Conservation (phyloP, 2,329 filamentous ascomycete genomes). For the Fusarium albidum region DNA sequence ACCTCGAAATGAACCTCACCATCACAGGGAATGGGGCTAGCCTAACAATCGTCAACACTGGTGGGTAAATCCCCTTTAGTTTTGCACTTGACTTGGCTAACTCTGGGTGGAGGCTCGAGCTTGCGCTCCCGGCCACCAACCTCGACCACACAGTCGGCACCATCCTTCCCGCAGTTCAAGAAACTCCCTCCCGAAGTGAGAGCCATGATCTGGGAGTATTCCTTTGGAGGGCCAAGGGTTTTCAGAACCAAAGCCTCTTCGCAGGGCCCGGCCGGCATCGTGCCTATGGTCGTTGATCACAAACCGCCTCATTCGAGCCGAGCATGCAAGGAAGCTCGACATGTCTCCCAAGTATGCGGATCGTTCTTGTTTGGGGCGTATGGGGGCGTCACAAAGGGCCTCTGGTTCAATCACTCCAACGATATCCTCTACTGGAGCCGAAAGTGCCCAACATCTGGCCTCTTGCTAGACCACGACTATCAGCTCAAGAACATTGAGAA, state of each 20-base stretch:
- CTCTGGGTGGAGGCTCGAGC: too few species aligned
- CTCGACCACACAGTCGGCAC: too few species aligned
- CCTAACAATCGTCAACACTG: too few species aligned
- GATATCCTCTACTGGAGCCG: slow-evolving; percentile 12
- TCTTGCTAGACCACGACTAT: too few species aligned
- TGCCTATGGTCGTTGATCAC: neutral
- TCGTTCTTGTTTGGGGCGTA: neutral
- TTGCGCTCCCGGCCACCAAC: too few species aligned
- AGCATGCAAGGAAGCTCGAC: slow-evolving; percentile 1
- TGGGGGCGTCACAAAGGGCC: neutral
- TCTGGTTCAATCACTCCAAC: neutral
- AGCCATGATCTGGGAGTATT: neutral
- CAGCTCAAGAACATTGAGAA: neutral
- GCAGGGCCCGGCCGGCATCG: too few species aligned
- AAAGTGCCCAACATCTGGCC: neutral
- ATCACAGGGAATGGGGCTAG: too few species aligned
- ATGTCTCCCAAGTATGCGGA: neutral
- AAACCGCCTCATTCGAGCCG: neutral
- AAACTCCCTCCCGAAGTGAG: neutral
- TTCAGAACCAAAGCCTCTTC: neutral
- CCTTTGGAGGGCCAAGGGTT: slow-evolving; percentile 2
- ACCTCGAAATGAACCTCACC: too few species aligned
- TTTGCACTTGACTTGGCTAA: too few species aligned
- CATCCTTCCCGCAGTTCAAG: neutral
- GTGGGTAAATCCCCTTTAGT: too few species aligned